phyloP scores from a whole-genome alignment of 805 yeast genomes.

The Ogataea nonfermentans region DNA sequence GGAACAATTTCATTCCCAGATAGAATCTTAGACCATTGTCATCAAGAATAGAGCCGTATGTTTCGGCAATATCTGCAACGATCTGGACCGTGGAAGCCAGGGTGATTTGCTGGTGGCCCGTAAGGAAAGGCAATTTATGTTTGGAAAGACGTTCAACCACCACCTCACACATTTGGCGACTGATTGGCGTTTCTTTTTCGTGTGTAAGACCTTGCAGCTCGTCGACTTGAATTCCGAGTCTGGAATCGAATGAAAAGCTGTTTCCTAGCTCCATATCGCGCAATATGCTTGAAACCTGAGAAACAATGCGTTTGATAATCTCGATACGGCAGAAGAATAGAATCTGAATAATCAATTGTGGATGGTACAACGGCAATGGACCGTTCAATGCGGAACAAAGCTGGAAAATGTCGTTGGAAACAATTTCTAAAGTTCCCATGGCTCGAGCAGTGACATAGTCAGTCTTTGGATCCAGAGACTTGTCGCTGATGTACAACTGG shows the following conservation, averaged over 20 bases:
- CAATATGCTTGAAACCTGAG: constrained; percentile 49
- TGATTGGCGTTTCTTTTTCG: constrained; percentile 26
- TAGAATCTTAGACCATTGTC: constrained; percentile 68
- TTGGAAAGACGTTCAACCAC: constrained; percentile 61
- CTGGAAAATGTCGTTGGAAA: constrained; percentile 58
- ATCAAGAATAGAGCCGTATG: constrained; percentile 46
- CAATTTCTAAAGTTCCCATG: constrained; percentile 57
- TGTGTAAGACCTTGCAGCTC: constrained; percentile 24
- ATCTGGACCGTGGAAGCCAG: constrained; percentile 68
- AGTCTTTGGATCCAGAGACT: constrained; percentile 49
- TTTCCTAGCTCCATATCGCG: constrained; percentile 49
- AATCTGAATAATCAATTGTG: constrained; percentile 78
- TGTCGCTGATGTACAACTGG: constrained; percentile 81
- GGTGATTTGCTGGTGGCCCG: constrained; percentile 90
- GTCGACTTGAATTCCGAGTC: constrained; percentile 22
- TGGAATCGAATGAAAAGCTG: constrained; percentile 21
- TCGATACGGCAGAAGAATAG: constrained; percentile 59
- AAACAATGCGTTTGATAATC: constrained; percentile 56
- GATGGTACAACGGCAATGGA: constrained; percentile 86
- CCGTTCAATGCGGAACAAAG: constrained; percentile 81
- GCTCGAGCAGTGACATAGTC: constrained; percentile 53
- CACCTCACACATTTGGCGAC: constrained; percentile 38
- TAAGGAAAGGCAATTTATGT: constrained; percentile 70
- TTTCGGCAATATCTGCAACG: constrained; percentile 51
- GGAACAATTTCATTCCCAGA: constrained; percentile 67